A percentile compares a stretch with the other conserved stretches of the same genome.
These are phyloP conservation scores for Calonectria pseudoreteaudii DNA, from an alignment of 2,329 filamentous ascomycete genomes.

Conservation along the genomic window DNA sequence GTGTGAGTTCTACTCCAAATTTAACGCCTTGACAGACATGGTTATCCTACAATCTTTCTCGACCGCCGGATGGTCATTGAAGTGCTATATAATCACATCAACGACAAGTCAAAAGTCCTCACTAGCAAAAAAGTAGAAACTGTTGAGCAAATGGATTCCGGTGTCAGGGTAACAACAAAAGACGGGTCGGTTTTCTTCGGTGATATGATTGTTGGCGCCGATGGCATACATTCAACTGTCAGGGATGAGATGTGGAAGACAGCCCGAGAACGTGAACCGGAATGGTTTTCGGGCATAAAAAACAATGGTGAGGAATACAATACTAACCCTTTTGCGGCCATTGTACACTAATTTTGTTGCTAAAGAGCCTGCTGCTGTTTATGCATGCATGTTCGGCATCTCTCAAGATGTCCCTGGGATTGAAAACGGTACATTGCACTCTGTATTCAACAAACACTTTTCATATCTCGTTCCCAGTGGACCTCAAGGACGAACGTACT, in stretches of 20 bases:
- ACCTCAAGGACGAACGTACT: not conserved
- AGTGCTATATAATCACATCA: not conserved
- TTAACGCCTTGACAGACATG: not conserved
- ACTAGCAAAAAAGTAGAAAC: not conserved
- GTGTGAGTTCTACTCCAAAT: not conserved
- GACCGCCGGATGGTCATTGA: not conserved
- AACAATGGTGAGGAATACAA: not conserved
- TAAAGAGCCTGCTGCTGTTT: not conserved
- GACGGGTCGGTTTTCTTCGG: not conserved
- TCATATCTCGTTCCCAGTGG: not conserved
- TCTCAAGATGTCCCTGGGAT: not conserved
- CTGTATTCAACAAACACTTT: not conserved
- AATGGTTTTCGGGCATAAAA: not conserved
- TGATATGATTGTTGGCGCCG: not conserved
- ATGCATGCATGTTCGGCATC: not conserved
- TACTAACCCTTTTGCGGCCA: accelerated
- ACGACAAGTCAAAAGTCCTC: not conserved
- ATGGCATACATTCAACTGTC: not conserved
- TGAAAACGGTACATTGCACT: not conserved
- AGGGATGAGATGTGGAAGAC: not conserved
- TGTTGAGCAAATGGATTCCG: not conserved
- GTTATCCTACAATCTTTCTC: not conserved
- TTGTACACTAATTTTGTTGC: not conserved
- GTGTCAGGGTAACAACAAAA: not conserved
- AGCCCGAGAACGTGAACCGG: not conserved